Percentiles rank a stretch among this genome's conserved stretches.
phyloP scores from a whole-genome alignment of 2,329 filamentous ascomycete species.

The Zopfia rhizophila region DNA sequence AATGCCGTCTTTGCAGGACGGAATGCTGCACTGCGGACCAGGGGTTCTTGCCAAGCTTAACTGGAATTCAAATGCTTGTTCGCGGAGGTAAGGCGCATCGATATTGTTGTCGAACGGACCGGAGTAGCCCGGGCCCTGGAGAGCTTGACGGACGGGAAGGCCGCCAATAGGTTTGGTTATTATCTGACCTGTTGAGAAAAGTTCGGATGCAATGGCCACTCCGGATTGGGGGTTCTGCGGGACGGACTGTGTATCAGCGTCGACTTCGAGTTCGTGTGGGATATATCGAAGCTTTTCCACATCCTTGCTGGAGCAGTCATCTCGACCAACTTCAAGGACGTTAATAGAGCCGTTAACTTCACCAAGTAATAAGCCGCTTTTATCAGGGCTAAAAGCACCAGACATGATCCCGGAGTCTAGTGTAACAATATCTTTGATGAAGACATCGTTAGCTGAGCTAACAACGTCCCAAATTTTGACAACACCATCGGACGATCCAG shows the following conservation, averaged over 20 bases:
- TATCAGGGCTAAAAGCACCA: constrained; percentile 66
- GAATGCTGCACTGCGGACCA: constrained; percentile 35
- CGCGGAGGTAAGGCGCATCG: constrained; percentile 37
- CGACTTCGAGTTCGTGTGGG: constrained; percentile 27
- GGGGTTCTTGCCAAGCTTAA: constrained; percentile 25
- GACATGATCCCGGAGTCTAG: constrained; percentile 67
- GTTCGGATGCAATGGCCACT: constrained; percentile 29
- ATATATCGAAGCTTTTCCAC: constrained; percentile 41
- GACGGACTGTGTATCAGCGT: constrained; percentile 5
- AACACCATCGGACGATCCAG: constrained; percentile 69
- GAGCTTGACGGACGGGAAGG: constrained; percentile 56
- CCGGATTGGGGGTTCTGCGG: constrained; percentile 36
- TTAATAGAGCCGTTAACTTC: constrained; percentile 67
- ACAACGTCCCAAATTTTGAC: constrained; percentile 70
- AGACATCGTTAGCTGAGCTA: constrained; percentile 60
- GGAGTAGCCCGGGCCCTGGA: constrained; percentile 56
- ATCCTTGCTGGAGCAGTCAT: constrained; percentile 42
- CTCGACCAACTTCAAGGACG: constrained; percentile 57
- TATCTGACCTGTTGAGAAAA: constrained; percentile 49
- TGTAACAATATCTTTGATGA: constrained; percentile 61
- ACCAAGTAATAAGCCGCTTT: constrained; percentile 65
- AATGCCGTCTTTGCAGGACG: constrained; percentile 42
- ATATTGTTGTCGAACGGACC: constrained; percentile 49
- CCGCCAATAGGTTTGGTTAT: constrained; percentile 51
- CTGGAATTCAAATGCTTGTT: constrained; percentile 48